phyloP scores from a whole-genome alignment of 208 protist genomes.

The Trypanosoma scelopori region DNA sequence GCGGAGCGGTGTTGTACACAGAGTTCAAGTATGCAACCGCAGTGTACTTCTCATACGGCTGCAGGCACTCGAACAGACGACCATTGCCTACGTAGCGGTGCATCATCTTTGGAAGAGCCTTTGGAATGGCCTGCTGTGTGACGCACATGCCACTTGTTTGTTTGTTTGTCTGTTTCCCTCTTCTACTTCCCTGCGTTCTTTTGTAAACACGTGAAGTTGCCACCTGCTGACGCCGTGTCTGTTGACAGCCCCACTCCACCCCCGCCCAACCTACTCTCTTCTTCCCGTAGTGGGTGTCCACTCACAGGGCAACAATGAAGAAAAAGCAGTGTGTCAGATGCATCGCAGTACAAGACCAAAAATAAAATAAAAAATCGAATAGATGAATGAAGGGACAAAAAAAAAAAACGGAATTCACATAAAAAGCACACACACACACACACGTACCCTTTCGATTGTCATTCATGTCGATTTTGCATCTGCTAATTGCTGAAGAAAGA shows the following conservation, averaged over 20 bases:
- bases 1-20: slow-evolving; percentile 80
- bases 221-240: too few species aligned
- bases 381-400: slow-evolving; percentile 25
- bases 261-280: too few species aligned
- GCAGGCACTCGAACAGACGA: slow-evolving; percentile 69
- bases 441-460: background rate
- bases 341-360: background rate
- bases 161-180: too few species aligned
- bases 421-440: slow-evolving; percentile 10
- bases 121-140: slow-evolving; percentile 68
- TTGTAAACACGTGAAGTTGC: too few species aligned
- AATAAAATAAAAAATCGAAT: slow-evolving; percentile 1
- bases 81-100: slow-evolving; percentile 78
- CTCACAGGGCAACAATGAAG: slow-evolving; percentile 3
- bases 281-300: too few species aligned
- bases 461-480: slow-evolving; percentile 11
- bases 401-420: slow-evolving; percentile 8
- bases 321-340: background rate
- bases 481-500: slow-evolving; percentile 24
- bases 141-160: slow-evolving; percentile 34
- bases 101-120: slow-evolving; percentile 69
- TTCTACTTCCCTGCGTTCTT: slow-evolving; percentile 1
- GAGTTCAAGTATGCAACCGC: slow-evolving; percentile 82
- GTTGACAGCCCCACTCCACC: too few species aligned
- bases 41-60: slow-evolving; percentile 73